phyloP scores from a whole-genome alignment of 1,139 yeast species.

The Suhomyces bokatorum region DNA sequence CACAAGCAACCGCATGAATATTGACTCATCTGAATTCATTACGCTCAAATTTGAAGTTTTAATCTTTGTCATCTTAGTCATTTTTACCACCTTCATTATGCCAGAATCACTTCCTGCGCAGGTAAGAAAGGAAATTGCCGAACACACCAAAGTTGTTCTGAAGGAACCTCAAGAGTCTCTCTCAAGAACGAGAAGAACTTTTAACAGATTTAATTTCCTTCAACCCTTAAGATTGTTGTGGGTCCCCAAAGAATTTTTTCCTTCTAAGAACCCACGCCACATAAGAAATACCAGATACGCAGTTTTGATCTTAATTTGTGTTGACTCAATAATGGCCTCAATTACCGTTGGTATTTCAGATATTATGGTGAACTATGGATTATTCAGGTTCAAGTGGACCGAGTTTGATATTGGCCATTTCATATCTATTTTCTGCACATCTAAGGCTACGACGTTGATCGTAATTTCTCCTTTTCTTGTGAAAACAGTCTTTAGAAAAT shows the following conservation, averaged over 20 bases:
- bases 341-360: conserved; percentile 39
- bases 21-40: conserved; percentile 23
- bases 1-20: not conserved
- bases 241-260: conserved; percentile 41
- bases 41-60: conserved; percentile 35
- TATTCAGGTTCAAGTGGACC: conserved; percentile 59
- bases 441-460: conserved; percentile 37
- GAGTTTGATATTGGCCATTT: conserved; percentile 60
- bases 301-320: conserved; percentile 45
- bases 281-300: conserved; percentile 25
- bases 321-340: conserved; percentile 47
- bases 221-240: conserved; percentile 48
- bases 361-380: conserved; percentile 56
- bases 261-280: conserved; percentile 10
- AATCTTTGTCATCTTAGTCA: conserved; percentile 23
- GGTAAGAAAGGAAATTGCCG: conserved; percentile 48
- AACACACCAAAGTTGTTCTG: conserved; percentile 24
- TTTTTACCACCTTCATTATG: conserved; percentile 39
- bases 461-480: conserved; percentile 35
- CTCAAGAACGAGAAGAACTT: not conserved
- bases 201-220: conserved; percentile 26
- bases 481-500: too few species aligned
- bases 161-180: not conserved
- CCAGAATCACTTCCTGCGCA: conserved; percentile 51
- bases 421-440: conserved; percentile 54